These are phyloP conservation scores for Fraxinus cuspidata DNA, from an alignment of 257 asterid species.

Conservation along the genomic window DNA sequence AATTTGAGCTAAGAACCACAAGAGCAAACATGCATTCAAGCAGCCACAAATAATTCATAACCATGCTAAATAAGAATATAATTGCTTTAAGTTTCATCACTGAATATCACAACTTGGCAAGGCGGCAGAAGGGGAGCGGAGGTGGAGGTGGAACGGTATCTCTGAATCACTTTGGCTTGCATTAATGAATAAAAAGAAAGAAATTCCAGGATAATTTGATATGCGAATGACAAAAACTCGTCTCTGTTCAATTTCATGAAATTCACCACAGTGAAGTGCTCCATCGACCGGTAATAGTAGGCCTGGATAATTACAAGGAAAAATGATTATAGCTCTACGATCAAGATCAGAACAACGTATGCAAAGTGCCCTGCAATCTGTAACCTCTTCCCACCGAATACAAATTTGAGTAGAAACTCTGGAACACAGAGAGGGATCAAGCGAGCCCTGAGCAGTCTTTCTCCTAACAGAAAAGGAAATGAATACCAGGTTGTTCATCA, in stretches of 20 bases:
- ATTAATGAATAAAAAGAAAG: slow-evolving; percentile 14
- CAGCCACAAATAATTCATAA: not conserved
- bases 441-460: slow-evolving; percentile 21
- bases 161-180: not conserved
- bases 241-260: slow-evolving; percentile 13
- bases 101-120: not conserved
- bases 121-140: not conserved
- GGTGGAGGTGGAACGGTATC: not conserved
- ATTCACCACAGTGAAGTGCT: slow-evolving; percentile 19
- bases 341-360: slow-evolving; percentile 18
- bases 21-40: not conserved
- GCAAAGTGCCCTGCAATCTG: slow-evolving; percentile 8
- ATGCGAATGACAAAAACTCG: slow-evolving; percentile 24
- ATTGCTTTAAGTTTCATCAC: not conserved
- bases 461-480: slow-evolving; percentile 20
- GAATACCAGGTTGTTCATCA: slow-evolving; percentile 7
- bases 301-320: slow-evolving; percentile 21
- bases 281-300: slow-evolving; percentile 1
- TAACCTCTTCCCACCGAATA: slow-evolving; percentile 21
- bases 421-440: not conserved
- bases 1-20: not conserved
- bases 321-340: slow-evolving; percentile 20
- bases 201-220: slow-evolving; percentile 24
- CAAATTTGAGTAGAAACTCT: slow-evolving; percentile 11
- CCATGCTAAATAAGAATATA: not conserved